Base-by-base conservation (phyloP, 2,329 filamentous ascomycete species). In the Diaporthe caulivora region DNA sequence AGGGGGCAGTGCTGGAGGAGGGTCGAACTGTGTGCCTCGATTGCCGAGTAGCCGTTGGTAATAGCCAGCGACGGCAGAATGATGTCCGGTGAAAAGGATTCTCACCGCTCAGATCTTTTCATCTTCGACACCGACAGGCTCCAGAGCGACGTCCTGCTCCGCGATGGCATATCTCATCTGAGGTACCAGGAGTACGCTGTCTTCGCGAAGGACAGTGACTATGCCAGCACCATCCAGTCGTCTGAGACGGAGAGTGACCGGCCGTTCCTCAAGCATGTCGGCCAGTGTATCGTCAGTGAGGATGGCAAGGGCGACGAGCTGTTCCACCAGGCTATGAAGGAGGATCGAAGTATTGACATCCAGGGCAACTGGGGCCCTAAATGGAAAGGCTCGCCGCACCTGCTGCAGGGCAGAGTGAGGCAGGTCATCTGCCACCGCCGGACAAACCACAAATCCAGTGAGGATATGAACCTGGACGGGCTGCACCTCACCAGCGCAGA, bases 131-230 rank as follows among this genome's bases (percentile, higher is more conserved):
- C 81, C 60, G 76, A 77, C 47, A 75, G 76, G 60, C 79, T 81
- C 57, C 80, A 81, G 53, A 77, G 76, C n/a, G 80, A 81, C 65
- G 78, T 83, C 55, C 78, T 83, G n/a, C 77, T 83, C 58, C 79
- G 76, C 8, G 77, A 79, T 13, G 75, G 79, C 6, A 76, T 76
- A 6, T 83, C 82, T 29, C 80, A 81, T 68, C 77, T 83, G 40
- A 82, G 81, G 68, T 83, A 83, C 49, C 82, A 83, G 44, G 82
- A 83, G 76, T 83, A 83, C 62, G 82, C 82, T 31, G 81, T 83
- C 53, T 84, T 81, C 53, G 58, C 73, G 24, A 64, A 75, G 58
- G 73, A 73, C 53, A 29, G 34, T 34, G 73, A 74, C 71, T 75
- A 71, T 17, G 71, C 71, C 80, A 79, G 55, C 76, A 77, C 70